phyloP scores from a whole-genome alignment of 2,329 filamentous ascomycete genomes.

The Neofusicoccum cordaticola region DNA sequence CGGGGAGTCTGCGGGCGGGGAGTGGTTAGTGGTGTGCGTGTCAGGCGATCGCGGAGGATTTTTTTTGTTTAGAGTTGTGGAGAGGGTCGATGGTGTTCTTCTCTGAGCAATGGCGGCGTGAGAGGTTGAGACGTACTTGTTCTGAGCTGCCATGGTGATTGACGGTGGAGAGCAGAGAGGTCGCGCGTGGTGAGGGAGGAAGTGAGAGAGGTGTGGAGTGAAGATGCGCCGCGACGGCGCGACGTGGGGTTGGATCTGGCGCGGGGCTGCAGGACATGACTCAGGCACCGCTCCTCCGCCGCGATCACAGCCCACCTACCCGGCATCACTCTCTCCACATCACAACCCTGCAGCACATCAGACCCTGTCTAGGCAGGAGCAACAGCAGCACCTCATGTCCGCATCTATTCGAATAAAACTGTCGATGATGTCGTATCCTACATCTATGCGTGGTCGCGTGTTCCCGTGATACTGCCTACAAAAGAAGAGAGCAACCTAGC shows the following conservation, averaged over 20 bases:
- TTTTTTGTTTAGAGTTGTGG: background rate
- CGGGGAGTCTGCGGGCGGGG: background rate
- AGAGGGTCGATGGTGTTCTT: background rate
- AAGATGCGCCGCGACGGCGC: background rate
- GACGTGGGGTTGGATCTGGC: background rate
- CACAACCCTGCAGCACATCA: background rate
- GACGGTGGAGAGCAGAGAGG: background rate
- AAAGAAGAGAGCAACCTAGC: background rate
- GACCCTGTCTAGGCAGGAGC: background rate
- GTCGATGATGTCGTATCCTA: conserved; percentile 6
- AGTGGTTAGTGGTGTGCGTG: background rate
- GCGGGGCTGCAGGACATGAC: conserved; percentile 2
- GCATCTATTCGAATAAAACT: background rate
- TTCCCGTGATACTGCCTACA: background rate
- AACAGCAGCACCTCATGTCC: background rate
- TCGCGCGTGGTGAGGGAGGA: background rate
- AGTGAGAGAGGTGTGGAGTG: background rate
- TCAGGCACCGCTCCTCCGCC: background rate
- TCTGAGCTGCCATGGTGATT: conserved; percentile 2
- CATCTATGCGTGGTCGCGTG: conserved; percentile 11
- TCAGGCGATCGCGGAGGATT: background rate
- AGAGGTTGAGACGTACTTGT: background rate
- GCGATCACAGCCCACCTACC: background rate
- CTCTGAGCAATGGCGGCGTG: background rate
- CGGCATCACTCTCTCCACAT: background rate